phyloP scores from a whole-genome alignment of 768 basidiomycete genomes.

The Boletus pseudo-olivaceus region DNA sequence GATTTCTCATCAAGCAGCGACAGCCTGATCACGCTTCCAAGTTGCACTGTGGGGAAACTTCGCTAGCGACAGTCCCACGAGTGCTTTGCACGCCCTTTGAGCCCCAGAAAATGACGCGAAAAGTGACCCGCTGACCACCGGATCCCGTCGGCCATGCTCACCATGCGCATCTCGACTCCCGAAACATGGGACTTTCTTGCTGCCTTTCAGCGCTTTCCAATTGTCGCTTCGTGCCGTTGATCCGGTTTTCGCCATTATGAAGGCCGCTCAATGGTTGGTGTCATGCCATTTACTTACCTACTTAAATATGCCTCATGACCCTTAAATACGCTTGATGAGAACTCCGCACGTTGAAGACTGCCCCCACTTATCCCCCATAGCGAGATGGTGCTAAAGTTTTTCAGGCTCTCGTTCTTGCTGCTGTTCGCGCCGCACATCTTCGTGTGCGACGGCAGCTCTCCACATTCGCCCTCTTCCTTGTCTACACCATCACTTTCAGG shows the following conservation, averaged over 20 bases:
- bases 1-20: background rate
- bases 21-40: too few relatives aligned
- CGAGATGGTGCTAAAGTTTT: constrained; percentile 18
- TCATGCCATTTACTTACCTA: background rate
- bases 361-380: background rate
- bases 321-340: background rate
- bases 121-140: constrained; percentile 3
- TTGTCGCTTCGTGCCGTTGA: background rate
- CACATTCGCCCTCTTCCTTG: background rate
- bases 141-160: background rate
- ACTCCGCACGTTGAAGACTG: background rate
- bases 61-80: too few relatives aligned
- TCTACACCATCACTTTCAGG: background rate
- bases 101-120: background rate
- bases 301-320: background rate
- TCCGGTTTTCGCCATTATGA: background rate
- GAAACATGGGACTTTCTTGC: background rate
- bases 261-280: background rate
- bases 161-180: background rate
- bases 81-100: background rate
- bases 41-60: background rate
- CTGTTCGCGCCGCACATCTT: constrained; percentile 6
- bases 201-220: background rate
- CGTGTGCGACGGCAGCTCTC: background rate
- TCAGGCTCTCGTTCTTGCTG: constrained; percentile 15